Base-by-base conservation (phyloP, 164 flowering plant species). In the Magnolia sinica region DNA sequence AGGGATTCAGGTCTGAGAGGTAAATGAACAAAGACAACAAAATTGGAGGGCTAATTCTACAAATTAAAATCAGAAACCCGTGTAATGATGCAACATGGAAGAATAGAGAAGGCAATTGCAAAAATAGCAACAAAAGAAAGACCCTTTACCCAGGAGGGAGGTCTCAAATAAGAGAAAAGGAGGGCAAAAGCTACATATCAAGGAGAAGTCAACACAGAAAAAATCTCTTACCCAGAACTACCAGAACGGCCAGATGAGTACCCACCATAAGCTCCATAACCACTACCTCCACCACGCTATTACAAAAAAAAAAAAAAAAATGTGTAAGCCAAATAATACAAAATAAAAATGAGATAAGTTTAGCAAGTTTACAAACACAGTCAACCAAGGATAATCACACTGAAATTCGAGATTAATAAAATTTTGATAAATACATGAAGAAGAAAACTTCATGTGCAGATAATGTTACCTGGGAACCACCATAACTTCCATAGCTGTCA, bases 181-280 rank as follows among this genome's bases (percentile, higher is more conserved):
- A 16, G 16, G 13, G 61, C 61, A 55, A 11, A 55, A 55, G 18
- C 18, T 55, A 11, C 16, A 55, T 11, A 16, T 55, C 18, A 16
- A 16, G 29, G 29, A 27, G 8, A 16, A 37, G 16, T 27, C 19
- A 16, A 29, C 20, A 70, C 45, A 50, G 9, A 19, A 19, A 20
- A 70, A 20, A 37, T 8, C 6, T 61, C 70, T 77, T 72, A 77
- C 79, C 68, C 70, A 20, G 70, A 16, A 77, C 71, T 49, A 71
- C 75, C 71, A 61, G 79, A 77, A 50, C 79, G 79, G 14, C 75
- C 70, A 20, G 77, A 76, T 23, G 75, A 31, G 16, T 90, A 88
- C 74, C 87, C 82, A 66, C 93, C 92, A 83, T 92, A 92, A 8
- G 82, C 85, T 76, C 96, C 96, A 89, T 92, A 91, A 58, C 84